Conservation (phyloP, 2,329 filamentous ascomycete genomes). For the Huntiella omanensis region DNA sequence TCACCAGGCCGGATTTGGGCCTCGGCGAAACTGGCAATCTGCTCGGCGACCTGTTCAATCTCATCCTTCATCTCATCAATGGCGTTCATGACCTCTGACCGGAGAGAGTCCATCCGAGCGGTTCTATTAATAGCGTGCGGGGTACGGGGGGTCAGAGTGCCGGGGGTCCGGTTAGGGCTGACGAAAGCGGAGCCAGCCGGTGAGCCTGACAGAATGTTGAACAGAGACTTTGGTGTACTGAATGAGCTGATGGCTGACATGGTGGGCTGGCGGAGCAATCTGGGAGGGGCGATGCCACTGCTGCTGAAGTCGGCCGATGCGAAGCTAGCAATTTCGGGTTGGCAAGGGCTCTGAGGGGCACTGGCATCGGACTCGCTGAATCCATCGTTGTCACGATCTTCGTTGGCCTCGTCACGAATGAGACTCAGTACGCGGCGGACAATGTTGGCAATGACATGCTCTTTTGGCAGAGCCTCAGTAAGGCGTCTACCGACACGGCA, state of each 20-base stretch:
- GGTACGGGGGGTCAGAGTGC: slow-evolving; percentile 30
- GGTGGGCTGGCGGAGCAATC: slow-evolving; percentile 17
- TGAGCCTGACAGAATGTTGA: slow-evolving; percentile 46
- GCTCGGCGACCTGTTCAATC: slow-evolving; percentile 77
- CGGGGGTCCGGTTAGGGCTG: slow-evolving; percentile 30
- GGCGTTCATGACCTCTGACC: slow-evolving; percentile 79
- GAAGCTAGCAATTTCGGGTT: slow-evolving; percentile 18
- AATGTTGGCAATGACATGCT: slow-evolving; percentile 88
- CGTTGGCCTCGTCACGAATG: slow-evolving; percentile 77
- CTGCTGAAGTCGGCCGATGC: slow-evolving; percentile 11
- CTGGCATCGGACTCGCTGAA: slow-evolving; percentile 31
- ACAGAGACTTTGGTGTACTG: slow-evolving; percentile 57
- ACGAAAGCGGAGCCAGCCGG: slow-evolving; percentile 43
- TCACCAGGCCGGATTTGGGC: slow-evolving; percentile 90
- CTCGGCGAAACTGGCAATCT: slow-evolving; percentile 73
- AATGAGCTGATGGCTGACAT: slow-evolving; percentile 45
- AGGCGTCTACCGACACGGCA: slow-evolving; percentile 60
- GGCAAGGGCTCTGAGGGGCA: slow-evolving; percentile 19
- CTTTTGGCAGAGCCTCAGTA: slow-evolving; percentile 66
- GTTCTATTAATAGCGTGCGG: slow-evolving; percentile 15
- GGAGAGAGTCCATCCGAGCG: slow-evolving; percentile 43
- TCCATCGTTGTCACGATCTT: slow-evolving; percentile 46
- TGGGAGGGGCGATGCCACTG: slow-evolving; percentile 9
- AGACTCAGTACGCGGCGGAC: slow-evolving; percentile 76
- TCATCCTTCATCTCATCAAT: slow-evolving; percentile 95